Evolutionary conservation across 1,139 yeast species (phyloP), one percentile per base, ranked within the genome.

Genomic region (Sugiyamaella sp.): DNA sequence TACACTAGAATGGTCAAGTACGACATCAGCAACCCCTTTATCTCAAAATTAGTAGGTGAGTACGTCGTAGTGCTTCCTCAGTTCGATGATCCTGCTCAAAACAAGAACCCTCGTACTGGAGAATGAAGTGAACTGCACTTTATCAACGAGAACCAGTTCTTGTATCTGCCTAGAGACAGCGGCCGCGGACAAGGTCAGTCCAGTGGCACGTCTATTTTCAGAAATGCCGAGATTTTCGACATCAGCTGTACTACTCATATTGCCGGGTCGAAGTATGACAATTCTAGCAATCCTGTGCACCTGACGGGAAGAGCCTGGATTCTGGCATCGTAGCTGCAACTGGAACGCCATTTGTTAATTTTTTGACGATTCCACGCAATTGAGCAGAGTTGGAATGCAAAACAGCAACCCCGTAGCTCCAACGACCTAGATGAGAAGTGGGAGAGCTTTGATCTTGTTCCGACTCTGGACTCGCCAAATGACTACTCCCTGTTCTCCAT

Each of bases 371-470:
- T 51, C 44, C n/a, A 21, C 49, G 19, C 56, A 58, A 32, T 45
- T 58, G n/a, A 51, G 47, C 20, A 39, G 55, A 43, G 56, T 58
- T n/a, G 61, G 59, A 6, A 45, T 54, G 44, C 58, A 56, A 35
- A 58, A 58, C 43, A 52, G 58, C 10, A 57, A 55, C 38, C 55
- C 61, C n/a, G 49, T 24, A 43, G 41, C 38, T 40, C 51, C 14
- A 43, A 39, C 21, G 58, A 58, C 20, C 51, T 58, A 14, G 56
- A 58, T 40, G 57, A 55, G 29, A 58, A 58, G 24, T 58, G 59
- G 59, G 61, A 58, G 46, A 53, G 57, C 33, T 41, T 58, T n/a
- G 54, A 58, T 6, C 53, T 58, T 21, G 61, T 53, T 9, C 57
- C 59, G 1, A 49, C 59, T 3, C 46, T 47, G 46, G 33, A 37